These are phyloP conservation scores for Suhomyces atakaporum DNA, from an alignment of 1,139 yeast genomes.

Conservation along the genomic window DNA sequence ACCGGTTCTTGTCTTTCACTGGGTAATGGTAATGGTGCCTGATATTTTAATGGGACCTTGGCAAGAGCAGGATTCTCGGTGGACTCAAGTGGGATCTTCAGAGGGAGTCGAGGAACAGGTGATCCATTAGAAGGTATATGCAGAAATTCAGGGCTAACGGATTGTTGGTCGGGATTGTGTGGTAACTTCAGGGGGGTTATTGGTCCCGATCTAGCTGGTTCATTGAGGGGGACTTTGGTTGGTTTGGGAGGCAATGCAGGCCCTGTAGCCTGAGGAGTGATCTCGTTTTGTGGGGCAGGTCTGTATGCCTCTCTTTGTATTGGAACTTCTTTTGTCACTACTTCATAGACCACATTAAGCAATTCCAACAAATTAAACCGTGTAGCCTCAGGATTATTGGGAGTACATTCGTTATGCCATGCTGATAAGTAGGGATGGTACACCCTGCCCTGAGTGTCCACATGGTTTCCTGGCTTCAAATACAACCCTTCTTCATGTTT, in stretches of 20 bases:
- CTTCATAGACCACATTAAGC: slow-evolving; percentile 34
- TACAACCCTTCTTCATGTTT: slow-evolving; percentile 38
- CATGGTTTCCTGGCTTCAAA: slow-evolving; percentile 62
- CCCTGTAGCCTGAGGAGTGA: slow-evolving; percentile 14
- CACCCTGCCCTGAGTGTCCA: slow-evolving; percentile 74
- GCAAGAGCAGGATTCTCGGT: neutral
- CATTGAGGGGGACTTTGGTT: slow-evolving; percentile 5
- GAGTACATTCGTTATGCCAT: slow-evolving; percentile 48
- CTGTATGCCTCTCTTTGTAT: slow-evolving; percentile 10
- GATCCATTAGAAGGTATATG: neutral
- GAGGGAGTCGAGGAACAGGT: slow-evolving; percentile 3
- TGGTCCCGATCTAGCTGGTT: too few species aligned
- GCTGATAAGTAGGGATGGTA: slow-evolving; percentile 67
- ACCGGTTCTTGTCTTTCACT: neutral
- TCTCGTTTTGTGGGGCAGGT: slow-evolving; percentile 3
- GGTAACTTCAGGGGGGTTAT: too few species aligned
- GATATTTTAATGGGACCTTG: slow-evolving; percentile 26
- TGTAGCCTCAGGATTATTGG: slow-evolving; percentile 10
- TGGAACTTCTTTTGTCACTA: slow-evolving; percentile 6
- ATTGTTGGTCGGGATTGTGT: too few species aligned
- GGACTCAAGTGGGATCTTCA: slow-evolving; percentile 1
- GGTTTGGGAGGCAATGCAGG: slow-evolving; percentile 52
- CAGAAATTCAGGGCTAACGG: slow-evolving; percentile 16
- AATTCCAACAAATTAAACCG: slow-evolving; percentile 41
- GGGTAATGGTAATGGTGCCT: slow-evolving; percentile 39